Conservation (phyloP, 805 yeast genomes). For the Saturnispora mendoncae region DNA sequence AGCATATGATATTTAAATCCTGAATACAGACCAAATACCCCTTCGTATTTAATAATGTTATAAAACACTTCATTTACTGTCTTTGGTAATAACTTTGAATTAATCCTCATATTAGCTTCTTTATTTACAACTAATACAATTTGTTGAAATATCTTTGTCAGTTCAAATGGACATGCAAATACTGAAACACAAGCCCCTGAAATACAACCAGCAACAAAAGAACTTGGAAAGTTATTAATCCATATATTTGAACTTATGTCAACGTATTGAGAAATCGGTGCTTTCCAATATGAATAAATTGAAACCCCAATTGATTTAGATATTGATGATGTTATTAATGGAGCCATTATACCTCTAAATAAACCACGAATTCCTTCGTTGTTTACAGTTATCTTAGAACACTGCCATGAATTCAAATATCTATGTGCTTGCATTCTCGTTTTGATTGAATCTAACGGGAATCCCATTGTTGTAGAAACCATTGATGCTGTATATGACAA, state of each 20-base stretch:
- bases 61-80: constrained; percentile 36
- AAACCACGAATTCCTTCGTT: constrained; percentile 63
- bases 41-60: constrained; percentile 50
- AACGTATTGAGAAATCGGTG: constrained; percentile 20
- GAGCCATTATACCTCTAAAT: constrained; percentile 71
- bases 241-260: constrained; percentile 9
- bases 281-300: constrained; percentile 49
- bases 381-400: constrained; percentile 44
- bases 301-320: constrained; percentile 61
- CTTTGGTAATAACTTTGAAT: constrained; percentile 24
- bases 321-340: constrained; percentile 55
- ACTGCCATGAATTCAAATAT: constrained; percentile 47
- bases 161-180: constrained; percentile 78
- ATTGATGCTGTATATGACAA: constrained; percentile 59
- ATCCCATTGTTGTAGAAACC: constrained; percentile 61
- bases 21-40: constrained; percentile 57
- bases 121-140: constrained; percentile 42
- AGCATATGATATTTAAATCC: constrained; percentile 61
- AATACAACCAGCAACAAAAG: constrained; percentile 48
- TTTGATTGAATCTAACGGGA: constrained; percentile 79
- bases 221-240: constrained; percentile 36
- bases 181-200: constrained; percentile 59
- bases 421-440: constrained; percentile 78
- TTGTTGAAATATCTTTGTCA: constrained; percentile 75
- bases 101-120: constrained; percentile 15